phyloP scores from a whole-genome alignment of 768 basidiomycete genomes.

The Phaeolepiota aurea region DNA sequence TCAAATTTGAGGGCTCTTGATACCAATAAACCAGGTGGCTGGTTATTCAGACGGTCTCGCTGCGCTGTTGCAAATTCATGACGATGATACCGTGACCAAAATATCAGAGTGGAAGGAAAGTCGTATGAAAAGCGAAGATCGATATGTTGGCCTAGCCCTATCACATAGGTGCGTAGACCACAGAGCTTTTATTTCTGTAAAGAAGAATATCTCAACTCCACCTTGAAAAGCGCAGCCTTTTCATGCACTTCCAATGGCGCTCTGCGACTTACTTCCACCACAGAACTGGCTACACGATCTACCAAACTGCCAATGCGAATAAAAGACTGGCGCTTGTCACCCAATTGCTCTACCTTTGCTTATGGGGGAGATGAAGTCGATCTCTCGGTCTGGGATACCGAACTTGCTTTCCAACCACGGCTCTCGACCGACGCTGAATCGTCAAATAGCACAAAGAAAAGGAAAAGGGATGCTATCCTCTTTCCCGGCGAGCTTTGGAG shows the following conservation, averaged over 20 bases:
- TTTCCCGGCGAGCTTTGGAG: slow-evolving; percentile 78
- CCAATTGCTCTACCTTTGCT: slow-evolving; percentile 47
- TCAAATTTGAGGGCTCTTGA: too few species aligned
- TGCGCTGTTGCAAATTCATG: slow-evolving; percentile 31
- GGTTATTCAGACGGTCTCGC: slow-evolving; percentile 55
- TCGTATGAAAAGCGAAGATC: slow-evolving; percentile 39
- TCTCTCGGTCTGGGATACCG: slow-evolving; percentile 71
- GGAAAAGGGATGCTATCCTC: slow-evolving; percentile 48
- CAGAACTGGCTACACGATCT: slow-evolving; percentile 12
- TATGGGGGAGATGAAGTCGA: slow-evolving; percentile 88
- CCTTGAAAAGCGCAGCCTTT: slow-evolving; percentile 42
- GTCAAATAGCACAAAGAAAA: slow-evolving; percentile 32
- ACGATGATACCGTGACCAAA: slow-evolving; percentile 30
- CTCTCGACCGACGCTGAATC: slow-evolving; percentile 10
- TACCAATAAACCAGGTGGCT: too few species aligned
- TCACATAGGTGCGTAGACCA: slow-evolving; percentile 45
- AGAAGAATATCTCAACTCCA: too few species aligned
- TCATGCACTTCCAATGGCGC: slow-evolving; percentile 77
- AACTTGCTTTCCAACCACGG: slow-evolving; percentile 37
- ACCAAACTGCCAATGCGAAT: slow-evolving; percentile 60
- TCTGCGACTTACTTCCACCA: slow-evolving; percentile 31
- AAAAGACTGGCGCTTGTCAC: slow-evolving; percentile 55
- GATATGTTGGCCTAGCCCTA: slow-evolving; percentile 55
- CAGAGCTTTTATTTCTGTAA: too few species aligned
- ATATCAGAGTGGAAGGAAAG: slow-evolving; percentile 56